phyloP scores from a whole-genome alignment of 768 basidiomycete species.

The Kwoniella sp. region DNA sequence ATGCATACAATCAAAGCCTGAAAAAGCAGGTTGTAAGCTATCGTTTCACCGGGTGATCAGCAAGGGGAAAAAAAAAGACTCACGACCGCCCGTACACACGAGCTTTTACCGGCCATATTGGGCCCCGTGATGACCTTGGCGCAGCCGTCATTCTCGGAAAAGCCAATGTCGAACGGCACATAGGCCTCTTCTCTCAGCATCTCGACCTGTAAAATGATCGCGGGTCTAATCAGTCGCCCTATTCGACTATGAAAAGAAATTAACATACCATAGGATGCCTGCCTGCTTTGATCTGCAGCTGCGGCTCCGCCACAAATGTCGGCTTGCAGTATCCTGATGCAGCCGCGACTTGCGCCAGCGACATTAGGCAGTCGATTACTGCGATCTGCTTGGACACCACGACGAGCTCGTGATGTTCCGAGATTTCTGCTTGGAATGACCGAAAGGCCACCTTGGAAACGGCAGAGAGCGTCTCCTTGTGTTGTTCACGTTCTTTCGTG shows the following conservation, averaged over 20 bases:
- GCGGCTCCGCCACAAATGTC: slow-evolving; percentile 65
- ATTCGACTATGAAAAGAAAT: background rate
- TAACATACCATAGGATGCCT: slow-evolving; percentile 77
- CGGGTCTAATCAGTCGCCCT: background rate
- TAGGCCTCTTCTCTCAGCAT: slow-evolving; percentile 74
- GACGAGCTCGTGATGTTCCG: slow-evolving; percentile 70
- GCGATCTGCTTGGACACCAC: slow-evolving; percentile 79
- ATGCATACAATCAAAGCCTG: slow-evolving; percentile 55
- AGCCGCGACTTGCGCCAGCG: slow-evolving; percentile 77
- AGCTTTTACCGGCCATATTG: slow-evolving; percentile 70
- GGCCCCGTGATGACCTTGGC: slow-evolving; percentile 59
- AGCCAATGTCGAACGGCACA: slow-evolving; percentile 75
- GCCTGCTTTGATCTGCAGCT: slow-evolving; percentile 75
- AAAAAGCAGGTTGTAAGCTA: slow-evolving; percentile 16
- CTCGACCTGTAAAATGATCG: slow-evolving; percentile 61
- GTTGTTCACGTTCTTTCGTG: slow-evolving; percentile 72
- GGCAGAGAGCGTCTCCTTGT: slow-evolving; percentile 69
- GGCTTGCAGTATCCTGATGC: slow-evolving; percentile 78
- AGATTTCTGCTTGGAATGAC: slow-evolving; percentile 71
- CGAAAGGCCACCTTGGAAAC: slow-evolving; percentile 64
- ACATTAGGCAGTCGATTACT: slow-evolving; percentile 77
- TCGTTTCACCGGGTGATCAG: background rate
- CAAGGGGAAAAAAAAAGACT: slow-evolving; percentile 64
- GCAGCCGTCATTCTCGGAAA: slow-evolving; percentile 61
- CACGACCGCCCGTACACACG: slow-evolving; percentile 64